Evolutionary conservation across 129 eudicot genomes (phyloP).

Genomic region (Chrysanthemum makinoi): DNA sequence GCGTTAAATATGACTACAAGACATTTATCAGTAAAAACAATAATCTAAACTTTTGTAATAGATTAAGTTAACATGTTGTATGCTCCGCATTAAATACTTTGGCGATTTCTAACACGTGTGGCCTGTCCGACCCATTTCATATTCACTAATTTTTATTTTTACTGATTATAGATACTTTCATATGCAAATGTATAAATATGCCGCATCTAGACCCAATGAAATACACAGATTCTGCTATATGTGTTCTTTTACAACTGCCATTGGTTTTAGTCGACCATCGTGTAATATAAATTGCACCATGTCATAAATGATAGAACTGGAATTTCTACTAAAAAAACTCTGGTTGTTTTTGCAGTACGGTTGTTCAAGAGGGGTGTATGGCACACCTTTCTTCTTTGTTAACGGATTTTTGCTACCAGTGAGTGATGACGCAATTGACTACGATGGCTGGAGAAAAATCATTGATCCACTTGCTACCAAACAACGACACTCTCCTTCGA

Average conservation of each 20-base stretch:
- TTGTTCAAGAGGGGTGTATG: constrained; percentile 82
- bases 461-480: constrained; percentile 52
- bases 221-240: neutral
- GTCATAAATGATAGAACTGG: neutral
- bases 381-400: constrained; percentile 78
- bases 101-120: neutral
- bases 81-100: neutral
- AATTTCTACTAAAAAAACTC: neutral
- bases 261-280: neutral
- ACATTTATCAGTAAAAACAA: neutral
- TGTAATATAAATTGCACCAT: neutral
- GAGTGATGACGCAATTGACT: constrained; percentile 43
- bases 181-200: neutral
- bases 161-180: neutral
- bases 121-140: neutral
- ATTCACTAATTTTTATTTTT: neutral
- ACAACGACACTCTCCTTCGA: constrained; percentile 22
- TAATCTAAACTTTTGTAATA: neutral
- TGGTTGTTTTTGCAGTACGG: constrained; percentile 62
- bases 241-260: neutral
- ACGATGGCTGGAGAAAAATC: constrained; percentile 61
- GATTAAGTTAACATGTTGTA: neutral
- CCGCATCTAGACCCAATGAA: neutral
- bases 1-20: neutral
- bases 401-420: constrained; percentile 72